Conservation (phyloP, 192 early-diverging fungal genomes). For the Coemansia reversa region DNA sequence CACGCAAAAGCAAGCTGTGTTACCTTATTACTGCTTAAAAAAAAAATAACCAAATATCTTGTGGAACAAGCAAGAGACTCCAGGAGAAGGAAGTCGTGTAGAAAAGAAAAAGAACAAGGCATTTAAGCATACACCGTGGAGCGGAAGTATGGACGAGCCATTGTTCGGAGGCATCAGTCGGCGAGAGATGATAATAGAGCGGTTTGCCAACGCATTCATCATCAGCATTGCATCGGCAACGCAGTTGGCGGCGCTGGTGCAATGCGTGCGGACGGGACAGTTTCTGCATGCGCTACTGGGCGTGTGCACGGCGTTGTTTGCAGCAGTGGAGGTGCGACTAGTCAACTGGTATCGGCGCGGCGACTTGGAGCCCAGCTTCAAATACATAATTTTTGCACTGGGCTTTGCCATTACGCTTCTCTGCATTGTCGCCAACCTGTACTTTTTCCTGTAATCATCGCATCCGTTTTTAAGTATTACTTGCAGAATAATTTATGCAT, state of each 20-base stretch:
- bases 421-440: slow-evolving; percentile 48
- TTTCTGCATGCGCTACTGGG: slow-evolving; percentile 37
- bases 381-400: slow-evolving; percentile 37
- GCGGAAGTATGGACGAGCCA: slow-evolving; percentile 47
- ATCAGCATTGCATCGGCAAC: slow-evolving; percentile 15
- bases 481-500: no score
- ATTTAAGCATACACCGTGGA: not conserved
- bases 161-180: slow-evolving; percentile 55
- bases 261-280: slow-evolving; percentile 18
- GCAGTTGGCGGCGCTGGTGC: slow-evolving; percentile 18
- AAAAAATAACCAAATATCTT: no score
- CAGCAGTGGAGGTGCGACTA: slow-evolving; percentile 47
- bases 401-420: slow-evolving; percentile 36
- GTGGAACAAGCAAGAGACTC: no score
- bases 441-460: slow-evolving; percentile 38
- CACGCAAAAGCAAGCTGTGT: no score
- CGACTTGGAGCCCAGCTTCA: slow-evolving; percentile 57
- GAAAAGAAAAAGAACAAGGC: no score
- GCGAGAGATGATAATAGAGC: slow-evolving; percentile 47
- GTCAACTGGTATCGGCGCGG: slow-evolving; percentile 58
- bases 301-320: slow-evolving; percentile 22
- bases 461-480: not conserved
- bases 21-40: no score
- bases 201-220: slow-evolving; percentile 32
- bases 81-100: no score